Base-by-base conservation (phyloP, 129 eudicot species). In the Artemisia argyi region DNA sequence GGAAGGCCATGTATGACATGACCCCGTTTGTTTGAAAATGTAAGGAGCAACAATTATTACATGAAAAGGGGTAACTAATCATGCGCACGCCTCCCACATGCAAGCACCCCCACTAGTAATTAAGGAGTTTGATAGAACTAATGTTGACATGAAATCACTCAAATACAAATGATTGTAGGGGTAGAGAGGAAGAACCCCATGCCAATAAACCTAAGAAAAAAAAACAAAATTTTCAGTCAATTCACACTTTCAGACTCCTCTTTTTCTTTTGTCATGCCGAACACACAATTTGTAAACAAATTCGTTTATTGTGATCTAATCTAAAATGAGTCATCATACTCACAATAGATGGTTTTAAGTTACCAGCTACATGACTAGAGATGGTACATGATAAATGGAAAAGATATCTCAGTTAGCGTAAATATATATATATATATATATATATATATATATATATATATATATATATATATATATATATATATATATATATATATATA, bases 141-240 rank as follows among this genome's bases (percentile, higher is more conserved):
- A 62, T 73, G 77, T 73, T 62, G 77, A 61, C 22, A 50, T 73
- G 61, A 73, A 73, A 17, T 62, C 77, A 73, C 77, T 62, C 62
- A 62, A 28, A 2, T 73, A 49, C 52, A 49, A 16, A 73, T 73
- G 70, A 50, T 73, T 73, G 50, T 30, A 69, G 19, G 53, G 63
- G 19, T 61, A 73, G 62, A 35, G n/a, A 61, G 30, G 60, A 61
- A 73, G 60, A 60, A 49, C 54, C 50, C 35, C 7, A 7, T 44
- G 65, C 74, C 30, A 61, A 6, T 61, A 11, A 56, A 13, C 62
- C 50, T 30, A 52, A 24, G 18, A 16, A 22, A 58, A 22, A 58
- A 46, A 61, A 12, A 48, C 77, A 60, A 73, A 73, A 48, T 32
- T 30, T n/a, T 60, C 5, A 47, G 68, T 73, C 77, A 73, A 73